These are phyloP conservation scores for Colletotrichum tropicicola DNA, from an alignment of 2,329 filamentous ascomycete species.

Conservation along the genomic window DNA sequence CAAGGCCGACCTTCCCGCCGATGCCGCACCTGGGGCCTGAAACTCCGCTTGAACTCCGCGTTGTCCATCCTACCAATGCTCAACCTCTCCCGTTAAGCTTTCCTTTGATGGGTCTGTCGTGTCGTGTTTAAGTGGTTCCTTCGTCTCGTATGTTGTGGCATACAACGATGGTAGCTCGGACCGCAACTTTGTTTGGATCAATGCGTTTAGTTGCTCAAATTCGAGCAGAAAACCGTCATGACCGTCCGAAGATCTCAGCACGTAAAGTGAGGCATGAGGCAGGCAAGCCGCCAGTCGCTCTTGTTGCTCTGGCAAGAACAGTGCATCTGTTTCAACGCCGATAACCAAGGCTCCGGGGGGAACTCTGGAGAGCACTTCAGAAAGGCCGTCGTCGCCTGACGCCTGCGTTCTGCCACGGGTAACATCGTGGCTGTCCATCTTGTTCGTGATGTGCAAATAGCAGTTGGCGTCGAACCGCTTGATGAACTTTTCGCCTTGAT, in stretches of 20 bases:
- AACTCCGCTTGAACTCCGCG: no score
- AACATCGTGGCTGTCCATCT: conserved; percentile 49
- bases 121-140: neutral
- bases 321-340: conserved; percentile 43
- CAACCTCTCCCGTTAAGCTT: conserved; percentile 17
- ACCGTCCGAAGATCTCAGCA: conserved; percentile 40
- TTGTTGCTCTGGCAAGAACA: conserved; percentile 44
- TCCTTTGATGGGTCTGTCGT: neutral
- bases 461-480: conserved; percentile 49
- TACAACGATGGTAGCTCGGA: neutral
- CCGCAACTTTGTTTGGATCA: conserved; percentile 35
- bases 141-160: neutral
- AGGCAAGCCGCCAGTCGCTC: conserved; percentile 39
- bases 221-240: conserved; percentile 49
- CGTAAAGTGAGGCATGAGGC: conserved; percentile 37
- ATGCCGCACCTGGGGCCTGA: no score
- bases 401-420: conserved; percentile 40
- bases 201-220: conserved; percentile 39
- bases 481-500: conserved; percentile 48
- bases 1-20: no score
- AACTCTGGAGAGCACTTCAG: conserved; percentile 33
- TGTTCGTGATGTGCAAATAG: conserved; percentile 46
- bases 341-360: conserved; percentile 42
- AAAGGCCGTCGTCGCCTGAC: conserved; percentile 44
- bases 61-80: conserved; percentile 70